Conservation (phyloP, 1,284 basidiomycete genomes). For the Agaricales sp. region DNA sequence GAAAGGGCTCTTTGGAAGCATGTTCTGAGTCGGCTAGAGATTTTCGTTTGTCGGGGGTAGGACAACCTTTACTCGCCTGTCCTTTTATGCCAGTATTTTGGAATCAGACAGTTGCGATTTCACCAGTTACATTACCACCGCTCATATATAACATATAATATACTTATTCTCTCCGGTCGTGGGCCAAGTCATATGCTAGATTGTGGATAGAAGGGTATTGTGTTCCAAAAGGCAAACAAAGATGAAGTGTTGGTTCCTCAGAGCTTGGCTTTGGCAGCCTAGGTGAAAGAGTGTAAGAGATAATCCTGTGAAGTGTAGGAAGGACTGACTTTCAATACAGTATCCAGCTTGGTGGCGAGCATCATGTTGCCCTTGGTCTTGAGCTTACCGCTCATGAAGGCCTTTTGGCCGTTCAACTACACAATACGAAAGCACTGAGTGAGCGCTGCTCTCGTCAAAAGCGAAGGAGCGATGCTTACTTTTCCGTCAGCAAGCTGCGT, state of each 20-base stretch:
- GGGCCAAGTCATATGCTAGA: no score
- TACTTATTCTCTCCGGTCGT: no score
- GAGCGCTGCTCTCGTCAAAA: background rate
- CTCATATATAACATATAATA: background rate
- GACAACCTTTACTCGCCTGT: no score
- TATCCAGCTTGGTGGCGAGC: slow-evolving; percentile 83
- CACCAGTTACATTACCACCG: slow-evolving; percentile 10
- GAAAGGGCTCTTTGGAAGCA: slow-evolving; percentile 62
- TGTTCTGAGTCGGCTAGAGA: slow-evolving; percentile 48
- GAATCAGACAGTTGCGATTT: slow-evolving; percentile 9
- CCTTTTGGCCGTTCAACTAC: slow-evolving; percentile 81
- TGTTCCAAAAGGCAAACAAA: no score
- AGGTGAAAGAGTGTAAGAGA: slow-evolving; percentile 10
- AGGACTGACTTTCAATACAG: slow-evolving; percentile 61
- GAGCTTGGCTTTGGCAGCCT: slow-evolving; percentile 27
- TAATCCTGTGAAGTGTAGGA: background rate
- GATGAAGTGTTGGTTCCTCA: no score
- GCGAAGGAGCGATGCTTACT: slow-evolving; percentile 24
- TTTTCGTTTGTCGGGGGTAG: no score
- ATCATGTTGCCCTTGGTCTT: slow-evolving; percentile 83
- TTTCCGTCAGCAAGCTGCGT: slow-evolving; percentile 59
- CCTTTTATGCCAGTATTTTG: no score
- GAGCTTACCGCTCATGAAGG: slow-evolving; percentile 89
- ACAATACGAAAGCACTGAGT: slow-evolving; percentile 1
- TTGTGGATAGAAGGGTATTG: no score